Conservation (phyloP, 352 stramenopile genomes). For the Halophytophthora polymorphica region DNA sequence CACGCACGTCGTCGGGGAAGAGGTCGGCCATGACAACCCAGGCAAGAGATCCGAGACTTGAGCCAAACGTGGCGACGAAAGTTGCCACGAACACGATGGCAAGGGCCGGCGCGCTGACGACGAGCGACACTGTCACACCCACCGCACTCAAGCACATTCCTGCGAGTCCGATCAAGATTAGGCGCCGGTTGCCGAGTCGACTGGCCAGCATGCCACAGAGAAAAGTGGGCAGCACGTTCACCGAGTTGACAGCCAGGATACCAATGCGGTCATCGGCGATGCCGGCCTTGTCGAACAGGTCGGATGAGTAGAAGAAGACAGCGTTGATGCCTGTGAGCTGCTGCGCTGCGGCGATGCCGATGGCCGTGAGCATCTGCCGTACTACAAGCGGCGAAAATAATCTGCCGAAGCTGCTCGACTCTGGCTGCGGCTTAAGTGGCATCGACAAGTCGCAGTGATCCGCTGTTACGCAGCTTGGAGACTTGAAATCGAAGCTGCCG, state of each 20-base stretch:
- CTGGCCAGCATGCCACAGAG: slow-evolving; percentile 29
- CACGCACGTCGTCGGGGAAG: slow-evolving; percentile 55
- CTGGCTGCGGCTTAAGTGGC: slow-evolving; percentile 21
- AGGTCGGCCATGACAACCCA: slow-evolving; percentile 51
- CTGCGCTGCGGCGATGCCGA: slow-evolving; percentile 37
- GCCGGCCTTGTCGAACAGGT: slow-evolving; percentile 54
- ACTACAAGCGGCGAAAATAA: slow-evolving; percentile 23
- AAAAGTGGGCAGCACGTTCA: slow-evolving; percentile 55
- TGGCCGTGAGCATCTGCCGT: slow-evolving; percentile 42
- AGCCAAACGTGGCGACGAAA: slow-evolving; percentile 43
- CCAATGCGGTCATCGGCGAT: slow-evolving; percentile 53
- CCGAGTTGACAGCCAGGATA: slow-evolving; percentile 49
- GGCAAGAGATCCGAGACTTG: slow-evolving; percentile 51
- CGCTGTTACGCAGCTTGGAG: slow-evolving; percentile 13
- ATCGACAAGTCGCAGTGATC: slow-evolving; percentile 26
- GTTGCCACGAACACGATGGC: slow-evolving; percentile 49
- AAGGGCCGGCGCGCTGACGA: slow-evolving; percentile 14
- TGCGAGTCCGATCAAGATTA: slow-evolving; percentile 41
- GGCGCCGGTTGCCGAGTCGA: slow-evolving; percentile 44
- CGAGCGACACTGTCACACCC: slow-evolving; percentile 41
- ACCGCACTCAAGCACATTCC: slow-evolving; percentile 48
- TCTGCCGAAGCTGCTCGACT: slow-evolving; percentile 6
- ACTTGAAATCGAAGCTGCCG: too few relatives aligned
- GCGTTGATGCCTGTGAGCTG: slow-evolving; percentile 69
- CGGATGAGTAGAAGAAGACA: slow-evolving; percentile 71